Evolutionary conservation across 192 early-diverging fungal genomes (phyloP), one percentile per base, ranked within the genome.

Genomic region (Rhizophagus sp.): DNA sequence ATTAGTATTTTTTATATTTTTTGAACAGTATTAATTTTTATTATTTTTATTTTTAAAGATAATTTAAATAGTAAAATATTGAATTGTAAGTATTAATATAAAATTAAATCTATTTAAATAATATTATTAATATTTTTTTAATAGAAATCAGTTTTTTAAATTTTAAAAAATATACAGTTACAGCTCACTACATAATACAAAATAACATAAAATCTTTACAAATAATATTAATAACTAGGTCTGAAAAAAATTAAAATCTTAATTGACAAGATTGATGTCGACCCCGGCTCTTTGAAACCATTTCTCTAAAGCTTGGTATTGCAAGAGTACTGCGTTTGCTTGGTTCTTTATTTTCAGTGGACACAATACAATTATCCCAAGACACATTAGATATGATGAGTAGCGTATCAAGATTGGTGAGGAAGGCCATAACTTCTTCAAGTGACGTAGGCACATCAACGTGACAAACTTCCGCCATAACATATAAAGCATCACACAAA

Each of bases 401-500:
- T 4, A 76, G 34, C n/a, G 19, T 76, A 50, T 76, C 39, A 76
- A 76, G 44, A 47, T 11, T 75, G 73, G 73, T 75, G 24, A 75
- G 24, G 22, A 75, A 75, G 5, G 10, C 50, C 36, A 30, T 27
- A 50, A 75, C 50, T 6, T 75, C 24, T 62, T 75, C 73, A 75
- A 75, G 73, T 75, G 73, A 75, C 73, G 62, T 75, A 39, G 27
- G 47, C 25, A 75, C 50, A 75, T 75, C 34, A 24, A 75, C 19
- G 0, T 75, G 52, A 61, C 50, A 15, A 75, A 62, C 25, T 62
- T 75, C 50, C 24, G 34, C 52, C 30, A 62, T 75, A 62, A 75
- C 52, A 75, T 62, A 75, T 62, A 75, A 52, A 0, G 41, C 41
- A 1, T 47, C 11, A 47, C 44, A 47, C 44, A 47, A 47, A 27